phyloP scores from a whole-genome alignment of 805 yeast genomes.

The Wickerhamiella qilinensis region DNA sequence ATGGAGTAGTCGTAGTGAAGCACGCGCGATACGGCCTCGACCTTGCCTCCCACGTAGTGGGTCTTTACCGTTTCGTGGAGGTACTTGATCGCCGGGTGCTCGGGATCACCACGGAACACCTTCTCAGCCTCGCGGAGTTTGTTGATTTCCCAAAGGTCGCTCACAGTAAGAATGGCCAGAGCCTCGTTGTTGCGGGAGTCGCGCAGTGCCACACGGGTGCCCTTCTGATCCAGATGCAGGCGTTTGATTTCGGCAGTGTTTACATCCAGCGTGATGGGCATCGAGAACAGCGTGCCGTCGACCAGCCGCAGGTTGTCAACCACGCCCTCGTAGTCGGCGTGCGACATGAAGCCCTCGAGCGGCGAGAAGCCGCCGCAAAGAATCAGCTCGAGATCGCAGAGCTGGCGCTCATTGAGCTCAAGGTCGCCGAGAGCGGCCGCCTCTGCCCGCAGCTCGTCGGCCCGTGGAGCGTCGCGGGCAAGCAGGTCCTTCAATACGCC shows the following conservation, averaged over 20 bases:
- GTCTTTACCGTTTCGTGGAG: conserved; percentile 63
- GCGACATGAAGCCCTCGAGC: conserved; percentile 50
- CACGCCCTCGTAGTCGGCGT: conserved; percentile 53
- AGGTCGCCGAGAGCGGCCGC: conserved; percentile 30
- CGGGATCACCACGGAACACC: conserved; percentile 93
- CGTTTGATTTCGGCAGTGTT: conserved; percentile 31
- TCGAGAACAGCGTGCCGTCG: conserved; percentile 72
- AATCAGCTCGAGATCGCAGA: conserved; percentile 85
- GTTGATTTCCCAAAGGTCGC: conserved; percentile 67
- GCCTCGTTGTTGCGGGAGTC: conserved; percentile 71
- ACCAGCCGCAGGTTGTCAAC: conserved; percentile 52
- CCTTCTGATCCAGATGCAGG: conserved; percentile 25
- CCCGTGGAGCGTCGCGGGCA: conserved; percentile 58
- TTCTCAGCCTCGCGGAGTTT: conserved; percentile 64
- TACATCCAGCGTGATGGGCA: conserved; percentile 83
- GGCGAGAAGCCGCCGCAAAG: conserved; percentile 93
- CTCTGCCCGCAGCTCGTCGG: conserved; percentile 40
- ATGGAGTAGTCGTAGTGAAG: conserved; percentile 83
- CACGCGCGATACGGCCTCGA: conserved; percentile 73
- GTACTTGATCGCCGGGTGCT: conserved; percentile 82
- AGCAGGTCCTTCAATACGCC: conserved; percentile 75
- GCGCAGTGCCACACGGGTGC: conserved; percentile 52
- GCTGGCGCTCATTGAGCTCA: conserved; percentile 65
- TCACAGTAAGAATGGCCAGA: conserved; percentile 66
- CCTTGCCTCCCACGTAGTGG: conserved; percentile 70